A percentile compares a stretch with the other conserved stretches of the same genome.
Evolutionary conservation across 805 yeast species (phyloP).

Genomic region (Hanseniaspora hatyaiensis): DNA sequence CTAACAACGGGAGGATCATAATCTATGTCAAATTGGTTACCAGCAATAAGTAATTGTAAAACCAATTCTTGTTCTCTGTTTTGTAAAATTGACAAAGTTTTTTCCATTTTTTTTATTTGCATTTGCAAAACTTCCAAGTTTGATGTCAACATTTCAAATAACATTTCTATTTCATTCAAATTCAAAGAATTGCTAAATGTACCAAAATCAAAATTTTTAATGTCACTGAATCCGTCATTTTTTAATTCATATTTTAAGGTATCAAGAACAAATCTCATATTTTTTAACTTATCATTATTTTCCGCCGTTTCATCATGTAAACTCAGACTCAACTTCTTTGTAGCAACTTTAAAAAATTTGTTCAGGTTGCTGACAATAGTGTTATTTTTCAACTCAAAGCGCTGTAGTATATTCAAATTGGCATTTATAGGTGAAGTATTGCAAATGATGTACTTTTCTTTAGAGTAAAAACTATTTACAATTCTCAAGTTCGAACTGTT

Average conservation of each 20-base stretch:
- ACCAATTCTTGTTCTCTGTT: slow-evolving; percentile 30
- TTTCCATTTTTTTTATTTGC: not conserved
- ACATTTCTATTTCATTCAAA: slow-evolving; percentile 15
- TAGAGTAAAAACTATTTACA: not conserved
- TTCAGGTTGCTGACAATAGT: not conserved
- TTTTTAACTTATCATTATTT: not conserved
- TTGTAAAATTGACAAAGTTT: not conserved
- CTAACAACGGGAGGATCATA: slow-evolving; percentile 87
- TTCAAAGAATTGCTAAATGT: slow-evolving; percentile 32
- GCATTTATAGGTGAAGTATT: not conserved
- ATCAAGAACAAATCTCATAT: slow-evolving; percentile 11
- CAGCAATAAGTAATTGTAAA: slow-evolving; percentile 37
- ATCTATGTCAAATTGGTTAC: slow-evolving; percentile 42
- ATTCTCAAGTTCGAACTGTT: not conserved
- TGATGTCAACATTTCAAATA: slow-evolving; percentile 16
- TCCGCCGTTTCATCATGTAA: not conserved
- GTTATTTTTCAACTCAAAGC: slow-evolving; percentile 12
- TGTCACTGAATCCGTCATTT: not conserved
- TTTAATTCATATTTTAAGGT: slow-evolving; percentile 2
- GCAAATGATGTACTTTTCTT: not conserved
- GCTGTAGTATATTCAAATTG: not conserved
- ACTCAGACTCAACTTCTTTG: not conserved
- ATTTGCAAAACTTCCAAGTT: slow-evolving; percentile 2
- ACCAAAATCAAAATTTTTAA: slow-evolving; percentile 36
- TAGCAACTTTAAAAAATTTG: not conserved